Percentiles rank a stretch among this genome's conserved stretches.
phyloP scores from a whole-genome alignment of 1,139 yeast genomes.

The Kurtzmaniella natalensis region DNA sequence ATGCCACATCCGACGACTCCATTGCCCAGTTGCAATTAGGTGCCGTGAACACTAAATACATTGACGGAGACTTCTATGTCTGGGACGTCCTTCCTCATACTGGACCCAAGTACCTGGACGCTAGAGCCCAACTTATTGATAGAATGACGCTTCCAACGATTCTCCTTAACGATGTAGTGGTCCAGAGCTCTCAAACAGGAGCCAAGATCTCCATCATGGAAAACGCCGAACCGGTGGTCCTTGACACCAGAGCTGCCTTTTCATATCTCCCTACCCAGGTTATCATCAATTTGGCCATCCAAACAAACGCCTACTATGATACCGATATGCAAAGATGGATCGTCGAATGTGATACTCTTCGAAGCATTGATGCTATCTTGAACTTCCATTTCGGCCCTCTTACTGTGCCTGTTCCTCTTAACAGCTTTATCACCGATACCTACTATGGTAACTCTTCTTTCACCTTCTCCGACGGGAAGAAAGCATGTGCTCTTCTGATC shows the following conservation, averaged over 20 bases:
- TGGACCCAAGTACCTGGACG: conserved; percentile 23
- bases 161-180: conserved; percentile 49
- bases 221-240: conserved; percentile 48
- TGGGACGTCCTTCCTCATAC: conserved; percentile 44
- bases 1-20: conserved; percentile 11
- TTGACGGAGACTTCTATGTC: conserved; percentile 40
- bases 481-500: conserved; percentile 59
- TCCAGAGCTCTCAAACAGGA: conserved; percentile 40
- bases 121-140: conserved; percentile 18
- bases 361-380: conserved; percentile 43
- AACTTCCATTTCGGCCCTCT: conserved; percentile 53
- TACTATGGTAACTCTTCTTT: conserved; percentile 25
- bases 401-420: conserved; percentile 49
- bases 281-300: conserved; percentile 65
- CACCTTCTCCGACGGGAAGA: conserved; percentile 48
- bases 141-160: conserved; percentile 46
- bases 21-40: conserved; percentile 54
- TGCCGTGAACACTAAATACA: conserved; percentile 46
- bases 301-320: conserved; percentile 66
- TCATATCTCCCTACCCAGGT: conserved; percentile 56
- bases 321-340: conserved; percentile 54
- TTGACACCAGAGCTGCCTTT: conserved; percentile 56
- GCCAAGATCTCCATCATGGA: conserved; percentile 25
- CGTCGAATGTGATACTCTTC: conserved; percentile 53
- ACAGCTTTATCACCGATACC: conserved; percentile 44